Percentiles rank a stretch among this genome's conserved stretches.
Evolutionary conservation across 2,329 filamentous ascomycete species (phyloP).

Genomic region (Alternaria brassicicola): DNA sequence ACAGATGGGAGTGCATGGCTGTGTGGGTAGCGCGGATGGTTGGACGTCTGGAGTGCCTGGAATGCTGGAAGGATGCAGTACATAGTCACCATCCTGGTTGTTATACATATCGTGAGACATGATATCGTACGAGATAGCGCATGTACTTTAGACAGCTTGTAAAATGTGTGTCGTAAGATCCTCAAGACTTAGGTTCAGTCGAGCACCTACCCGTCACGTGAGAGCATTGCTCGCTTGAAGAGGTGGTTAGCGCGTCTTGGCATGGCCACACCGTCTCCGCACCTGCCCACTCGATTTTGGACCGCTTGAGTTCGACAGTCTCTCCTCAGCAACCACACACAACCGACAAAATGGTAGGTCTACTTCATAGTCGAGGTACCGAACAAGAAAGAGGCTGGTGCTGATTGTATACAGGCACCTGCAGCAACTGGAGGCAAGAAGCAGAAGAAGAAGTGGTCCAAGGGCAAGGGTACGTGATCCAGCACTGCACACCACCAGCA

Average conservation of each 20-base stretch:
- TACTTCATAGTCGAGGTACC: neutral
- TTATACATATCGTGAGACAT: neutral
- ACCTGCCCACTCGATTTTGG: constrained; percentile 14
- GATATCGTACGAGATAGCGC: neutral
- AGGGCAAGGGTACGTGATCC: constrained; percentile 62
- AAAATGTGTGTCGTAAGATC: neutral
- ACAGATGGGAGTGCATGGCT: neutral
- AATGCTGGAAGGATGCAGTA: neutral
- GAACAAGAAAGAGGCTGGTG: neutral
- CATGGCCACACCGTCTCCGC: constrained; percentile 25
- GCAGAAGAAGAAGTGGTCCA: constrained; percentile 83
- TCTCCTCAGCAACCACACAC: constrained; percentile 46
- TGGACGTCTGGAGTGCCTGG: neutral
- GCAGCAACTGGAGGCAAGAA: constrained; percentile 73
- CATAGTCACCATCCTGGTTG: neutral
- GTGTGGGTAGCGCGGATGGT: neutral
- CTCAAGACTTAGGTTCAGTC: neutral
- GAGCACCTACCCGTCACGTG: neutral
- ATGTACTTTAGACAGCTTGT: neutral
- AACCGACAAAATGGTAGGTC: constrained; percentile 53
- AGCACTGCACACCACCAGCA: constrained; percentile 25
- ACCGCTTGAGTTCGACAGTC: constrained; percentile 20
- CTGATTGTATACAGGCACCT: constrained; percentile 46
- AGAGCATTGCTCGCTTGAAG: constrained; percentile 28
- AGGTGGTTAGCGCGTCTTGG: constrained; percentile 23